Percentiles rank a stretch among this genome's conserved stretches.
These are phyloP conservation scores for Sporothrix pseudoabietina DNA, from an alignment of 2,329 filamentous ascomycete genomes.

Conservation along the genomic window DNA sequence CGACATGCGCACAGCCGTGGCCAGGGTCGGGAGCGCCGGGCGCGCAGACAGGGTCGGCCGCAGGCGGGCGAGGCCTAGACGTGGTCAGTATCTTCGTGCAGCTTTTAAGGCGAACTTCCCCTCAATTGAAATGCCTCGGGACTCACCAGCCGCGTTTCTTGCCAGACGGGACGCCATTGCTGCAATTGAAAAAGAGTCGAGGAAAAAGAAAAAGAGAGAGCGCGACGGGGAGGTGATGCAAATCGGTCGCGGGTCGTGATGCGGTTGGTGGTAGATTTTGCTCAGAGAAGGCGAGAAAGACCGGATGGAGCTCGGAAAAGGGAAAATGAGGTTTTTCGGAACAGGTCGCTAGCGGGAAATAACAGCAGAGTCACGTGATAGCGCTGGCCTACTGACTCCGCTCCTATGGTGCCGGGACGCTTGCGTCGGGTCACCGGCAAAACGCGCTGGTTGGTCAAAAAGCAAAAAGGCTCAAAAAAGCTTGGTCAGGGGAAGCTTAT, in stretches of 20 bases:
- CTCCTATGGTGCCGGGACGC: slow-evolving; percentile 7
- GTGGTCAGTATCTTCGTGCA: neutral
- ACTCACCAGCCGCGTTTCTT: slow-evolving; percentile 90
- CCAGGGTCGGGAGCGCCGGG: slow-evolving; percentile 40
- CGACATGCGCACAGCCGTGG: slow-evolving; percentile 69
- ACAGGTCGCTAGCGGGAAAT: slow-evolving; percentile 33
- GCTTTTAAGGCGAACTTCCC: neutral
- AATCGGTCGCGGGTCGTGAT: slow-evolving; percentile 22
- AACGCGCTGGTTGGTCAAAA: slow-evolving; percentile 11
- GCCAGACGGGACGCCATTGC: slow-evolving; percentile 98
- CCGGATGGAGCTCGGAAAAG: slow-evolving; percentile 35
- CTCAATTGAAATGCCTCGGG: slow-evolving; percentile 18
- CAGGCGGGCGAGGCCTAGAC: slow-evolving; percentile 33
- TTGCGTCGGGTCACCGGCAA: slow-evolving; percentile 18
- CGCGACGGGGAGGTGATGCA: neutral
- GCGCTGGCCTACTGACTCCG: neutral
- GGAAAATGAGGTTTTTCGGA: slow-evolving; percentile 50
- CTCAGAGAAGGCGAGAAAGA: slow-evolving; percentile 18
- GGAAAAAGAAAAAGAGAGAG: slow-evolving; percentile 44
- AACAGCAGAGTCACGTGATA: slow-evolving; percentile 26
- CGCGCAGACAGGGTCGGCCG: slow-evolving; percentile 32
- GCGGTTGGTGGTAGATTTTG: slow-evolving; percentile 25
- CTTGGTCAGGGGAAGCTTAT: slow-evolving; percentile 7
- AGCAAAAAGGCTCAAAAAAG: neutral
- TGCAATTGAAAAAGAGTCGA: slow-evolving; percentile 54